Percentiles rank a stretch among this genome's conserved stretches.
These are phyloP conservation scores for Pichia thaimueangensis DNA, from an alignment of 805 yeast species.

Conservation along the genomic window DNA sequence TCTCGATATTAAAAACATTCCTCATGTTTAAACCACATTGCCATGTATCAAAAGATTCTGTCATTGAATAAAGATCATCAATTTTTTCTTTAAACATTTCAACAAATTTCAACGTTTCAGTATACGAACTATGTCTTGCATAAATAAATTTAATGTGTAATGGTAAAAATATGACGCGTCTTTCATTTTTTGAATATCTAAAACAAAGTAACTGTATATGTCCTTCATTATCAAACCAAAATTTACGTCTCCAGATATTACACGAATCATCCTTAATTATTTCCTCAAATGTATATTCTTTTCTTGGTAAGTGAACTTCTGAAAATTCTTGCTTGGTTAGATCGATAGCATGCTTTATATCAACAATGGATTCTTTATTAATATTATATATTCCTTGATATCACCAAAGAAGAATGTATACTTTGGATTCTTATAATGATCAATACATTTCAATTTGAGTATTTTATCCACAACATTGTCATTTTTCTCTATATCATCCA, in stretches of 20 bases:
- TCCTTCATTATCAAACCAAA: constrained; percentile 1
- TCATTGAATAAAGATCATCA: constrained; percentile 16
- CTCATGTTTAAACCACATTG: constrained; percentile 13
- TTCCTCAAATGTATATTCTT: neutral
- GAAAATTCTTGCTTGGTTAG: constrained; percentile 10
- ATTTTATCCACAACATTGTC: constrained; percentile 6
- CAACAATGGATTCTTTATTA: constrained; percentile 3
- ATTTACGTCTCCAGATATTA: neutral
- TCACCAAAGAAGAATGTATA: constrained; percentile 4
- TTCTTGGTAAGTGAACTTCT: constrained; percentile 2
- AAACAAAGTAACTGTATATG: neutral
- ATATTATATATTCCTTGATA: neutral
- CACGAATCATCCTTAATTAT: neutral
- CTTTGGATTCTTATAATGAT: neutral
- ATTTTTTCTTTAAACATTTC: constrained; percentile 9
- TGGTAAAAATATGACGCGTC: constrained; percentile 8
- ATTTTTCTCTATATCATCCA: constrained; percentile 6
- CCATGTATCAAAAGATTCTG: constrained; percentile 14
- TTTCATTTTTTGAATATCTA: neutral
- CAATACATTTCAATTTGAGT: neutral
- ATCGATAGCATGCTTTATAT: constrained; percentile 13
- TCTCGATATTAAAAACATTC: constrained; percentile 7
- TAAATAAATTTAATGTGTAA: constrained; percentile 11
- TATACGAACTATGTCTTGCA: constrained; percentile 18
- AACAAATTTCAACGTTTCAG: constrained; percentile 14